Evolutionary conservation across 306 rosid genomes (phyloP).

Genomic region (Ochetophila trinervis): DNA sequence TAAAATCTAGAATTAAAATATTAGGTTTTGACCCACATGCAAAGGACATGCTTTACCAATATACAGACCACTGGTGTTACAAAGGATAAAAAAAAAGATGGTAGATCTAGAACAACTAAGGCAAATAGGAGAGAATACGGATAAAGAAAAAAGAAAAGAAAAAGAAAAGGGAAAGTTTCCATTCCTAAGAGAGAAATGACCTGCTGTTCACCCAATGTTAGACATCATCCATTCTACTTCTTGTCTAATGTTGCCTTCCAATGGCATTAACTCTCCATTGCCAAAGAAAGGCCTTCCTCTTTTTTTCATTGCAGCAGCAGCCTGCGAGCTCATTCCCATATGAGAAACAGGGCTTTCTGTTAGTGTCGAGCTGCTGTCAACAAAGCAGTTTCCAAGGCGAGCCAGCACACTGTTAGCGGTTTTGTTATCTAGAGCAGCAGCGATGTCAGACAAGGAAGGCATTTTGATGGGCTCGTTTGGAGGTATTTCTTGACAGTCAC

Average conservation of each 20-base stretch:
- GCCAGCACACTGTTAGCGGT: conserved; percentile 24
- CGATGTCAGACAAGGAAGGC: conserved; percentile 35
- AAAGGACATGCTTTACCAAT: conserved; percentile 26
- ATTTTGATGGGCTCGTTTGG: conserved; percentile 32
- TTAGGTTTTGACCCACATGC: conserved; percentile 8
- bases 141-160: not conserved
- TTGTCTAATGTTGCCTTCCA: conserved; percentile 41
- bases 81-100: conserved; percentile 6
- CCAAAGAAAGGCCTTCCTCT: conserved; percentile 43
- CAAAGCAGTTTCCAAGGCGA: conserved; percentile 40
- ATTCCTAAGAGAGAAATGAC: not conserved
- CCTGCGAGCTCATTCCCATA: conserved; percentile 30
- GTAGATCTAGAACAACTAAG: conserved; percentile 16
- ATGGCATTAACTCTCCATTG: conserved; percentile 39
- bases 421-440: conserved; percentile 35
- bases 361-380: conserved; percentile 45
- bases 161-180: not conserved
- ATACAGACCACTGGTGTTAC: conserved; percentile 26
- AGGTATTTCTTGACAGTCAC: conserved; percentile 33
- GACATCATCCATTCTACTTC: conserved; percentile 56
- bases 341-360: conserved; percentile 44
- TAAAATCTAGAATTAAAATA: conserved; percentile 3
- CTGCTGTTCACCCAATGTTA: conserved; percentile 40
- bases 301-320: conserved; percentile 38
- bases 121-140: not conserved